Conservation (phyloP, 179 eudicot genomes). For the Patellifolia procumbens region DNA sequence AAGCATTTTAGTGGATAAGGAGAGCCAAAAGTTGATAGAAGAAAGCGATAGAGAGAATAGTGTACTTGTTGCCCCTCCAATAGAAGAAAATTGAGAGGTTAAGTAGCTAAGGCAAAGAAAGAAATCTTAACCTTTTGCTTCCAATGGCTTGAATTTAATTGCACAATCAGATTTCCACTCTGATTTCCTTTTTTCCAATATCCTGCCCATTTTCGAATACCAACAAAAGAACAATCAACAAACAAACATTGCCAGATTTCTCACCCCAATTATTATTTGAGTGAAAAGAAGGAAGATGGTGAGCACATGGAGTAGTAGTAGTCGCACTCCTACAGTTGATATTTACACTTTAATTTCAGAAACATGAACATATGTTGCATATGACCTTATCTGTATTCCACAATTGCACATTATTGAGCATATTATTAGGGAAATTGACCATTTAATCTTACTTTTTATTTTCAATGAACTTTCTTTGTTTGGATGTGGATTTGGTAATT, state of each 20-base stretch:
- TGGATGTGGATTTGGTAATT: too few relatives aligned
- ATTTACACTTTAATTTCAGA: not conserved
- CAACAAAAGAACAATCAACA: constrained; percentile 14
- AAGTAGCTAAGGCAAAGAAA: constrained; percentile 3
- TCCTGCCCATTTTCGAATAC: not conserved
- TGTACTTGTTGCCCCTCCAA: constrained; percentile 15
- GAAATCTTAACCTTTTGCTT: not conserved
- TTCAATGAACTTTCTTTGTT: too few relatives aligned
- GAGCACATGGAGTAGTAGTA: not conserved
- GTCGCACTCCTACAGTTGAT: too few relatives aligned
- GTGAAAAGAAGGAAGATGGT: not conserved
- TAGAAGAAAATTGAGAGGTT: not conserved
- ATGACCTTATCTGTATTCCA: not conserved
- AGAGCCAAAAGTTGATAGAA: constrained; percentile 13
- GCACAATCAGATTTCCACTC: constrained; percentile 34
- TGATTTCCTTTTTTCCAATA: not conserved
- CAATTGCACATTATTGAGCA: not conserved
- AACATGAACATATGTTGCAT: not conserved
- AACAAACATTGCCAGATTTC: constrained; percentile 10
- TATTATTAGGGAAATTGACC: not conserved
- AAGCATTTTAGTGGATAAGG: not conserved
- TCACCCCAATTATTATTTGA: constrained; percentile 16
- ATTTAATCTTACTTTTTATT: too few relatives aligned
- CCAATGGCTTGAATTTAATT: not conserved
- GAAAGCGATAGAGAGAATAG: constrained; percentile 13